Percentiles rank a stretch among this genome's conserved stretches.
These are phyloP conservation scores for Platanthera zijinensis DNA, from an alignment of 106 monocot species.

Conservation along the genomic window DNA sequence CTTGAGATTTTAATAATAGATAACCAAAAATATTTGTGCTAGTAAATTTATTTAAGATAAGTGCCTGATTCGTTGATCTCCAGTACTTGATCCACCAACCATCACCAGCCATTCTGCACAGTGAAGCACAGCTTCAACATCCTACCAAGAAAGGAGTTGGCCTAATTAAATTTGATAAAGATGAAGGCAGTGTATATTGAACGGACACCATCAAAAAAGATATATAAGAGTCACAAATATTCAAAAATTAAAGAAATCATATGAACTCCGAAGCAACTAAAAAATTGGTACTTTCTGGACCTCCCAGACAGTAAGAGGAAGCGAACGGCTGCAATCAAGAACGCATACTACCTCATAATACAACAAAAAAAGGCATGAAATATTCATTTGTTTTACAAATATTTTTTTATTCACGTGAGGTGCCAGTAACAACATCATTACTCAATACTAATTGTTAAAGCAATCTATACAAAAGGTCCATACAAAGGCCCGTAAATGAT, in stretches of 20 bases:
- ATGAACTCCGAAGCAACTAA: not conserved
- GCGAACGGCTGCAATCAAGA: not conserved
- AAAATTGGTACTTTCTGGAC: not conserved
- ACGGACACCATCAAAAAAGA: not conserved
- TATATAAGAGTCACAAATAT: not conserved
- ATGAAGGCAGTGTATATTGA: not conserved
- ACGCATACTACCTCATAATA: not conserved
- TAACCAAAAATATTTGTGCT: not conserved
- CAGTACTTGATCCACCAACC: constrained; percentile 94
- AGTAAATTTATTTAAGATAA: constrained; percentile 1
- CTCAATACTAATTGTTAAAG: too few relatives aligned
- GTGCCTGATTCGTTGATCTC: constrained; percentile 74
- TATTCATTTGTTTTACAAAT: not conserved
- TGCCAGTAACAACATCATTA: too few relatives aligned
- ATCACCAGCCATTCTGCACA: constrained; percentile 98
- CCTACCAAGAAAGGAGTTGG: constrained; percentile 27
- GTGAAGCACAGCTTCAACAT: constrained; percentile 91
- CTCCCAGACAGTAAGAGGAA: not conserved
- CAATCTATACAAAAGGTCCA: too few relatives aligned
- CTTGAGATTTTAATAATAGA: not conserved
- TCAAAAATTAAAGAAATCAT: not conserved
- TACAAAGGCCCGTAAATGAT: too few relatives aligned
- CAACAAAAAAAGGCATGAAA: not conserved
- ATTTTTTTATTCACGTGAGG: too few relatives aligned
- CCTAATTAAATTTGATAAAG: not conserved